These are phyloP conservation scores for Trichomonascaceae sp. DNA, from an alignment of 1,139 yeast species.

Conservation along the genomic window DNA sequence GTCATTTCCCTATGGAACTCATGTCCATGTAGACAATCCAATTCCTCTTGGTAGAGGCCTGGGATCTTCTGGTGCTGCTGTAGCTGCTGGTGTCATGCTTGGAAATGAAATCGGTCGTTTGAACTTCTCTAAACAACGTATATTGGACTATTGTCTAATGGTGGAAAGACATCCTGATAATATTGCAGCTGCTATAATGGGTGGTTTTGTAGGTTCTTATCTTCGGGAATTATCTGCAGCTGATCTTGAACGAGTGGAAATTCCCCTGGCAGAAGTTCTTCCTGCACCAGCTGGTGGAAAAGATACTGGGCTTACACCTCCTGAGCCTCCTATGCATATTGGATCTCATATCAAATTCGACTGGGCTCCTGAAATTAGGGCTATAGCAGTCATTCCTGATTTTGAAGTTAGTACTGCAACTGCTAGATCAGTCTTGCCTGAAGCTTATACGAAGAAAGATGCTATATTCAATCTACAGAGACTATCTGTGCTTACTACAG, in stretches of 20 bases:
- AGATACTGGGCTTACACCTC: slow-evolving; percentile 62
- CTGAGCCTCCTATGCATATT: slow-evolving; percentile 76
- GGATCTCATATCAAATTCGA: slow-evolving; percentile 86
- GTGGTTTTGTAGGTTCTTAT: slow-evolving; percentile 95
- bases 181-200: slow-evolving; percentile 98
- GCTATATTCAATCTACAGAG: slow-evolving; percentile 83
- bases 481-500: slow-evolving; percentile 68
- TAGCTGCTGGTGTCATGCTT: slow-evolving; percentile 91
- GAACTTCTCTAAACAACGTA: slow-evolving; percentile 65
- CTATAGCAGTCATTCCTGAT: slow-evolving; percentile 86
- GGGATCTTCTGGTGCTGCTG: slow-evolving; percentile 98
- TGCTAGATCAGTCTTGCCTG: slow-evolving; percentile 83
- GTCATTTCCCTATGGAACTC: slow-evolving; percentile 80
- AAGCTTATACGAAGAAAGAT: slow-evolving; percentile 70
- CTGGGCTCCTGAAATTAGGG: slow-evolving; percentile 77
- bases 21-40: slow-evolving; percentile 74
- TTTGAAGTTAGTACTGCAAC: slow-evolving; percentile 92
- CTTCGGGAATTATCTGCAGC: slow-evolving; percentile 68
- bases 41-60: slow-evolving; percentile 95
- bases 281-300: slow-evolving; percentile 71
- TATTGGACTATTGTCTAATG: slow-evolving; percentile 92
- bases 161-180: slow-evolving; percentile 98
- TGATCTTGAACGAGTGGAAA: slow-evolving; percentile 68
- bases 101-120: slow-evolving; percentile 80
- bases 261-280: slow-evolving; percentile 76